A percentile compares a stretch with the other conserved stretches of the same genome.
phyloP scores from a whole-genome alignment of 1,139 yeast species.

The Sugiyamaella sp. region DNA sequence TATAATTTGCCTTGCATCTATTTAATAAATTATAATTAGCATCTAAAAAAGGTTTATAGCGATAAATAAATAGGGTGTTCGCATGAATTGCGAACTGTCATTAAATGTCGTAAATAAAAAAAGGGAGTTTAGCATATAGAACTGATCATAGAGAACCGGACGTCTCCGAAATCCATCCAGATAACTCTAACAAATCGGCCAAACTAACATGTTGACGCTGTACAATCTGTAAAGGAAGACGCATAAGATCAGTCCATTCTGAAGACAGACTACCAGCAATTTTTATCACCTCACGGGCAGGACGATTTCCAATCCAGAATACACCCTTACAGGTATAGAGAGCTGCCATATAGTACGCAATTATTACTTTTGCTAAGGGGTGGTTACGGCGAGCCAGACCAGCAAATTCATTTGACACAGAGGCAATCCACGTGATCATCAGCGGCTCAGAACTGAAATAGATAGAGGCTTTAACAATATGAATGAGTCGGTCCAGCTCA shows the following conservation, averaged over 20 bases:
- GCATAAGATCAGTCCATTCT: conserved; percentile 26
- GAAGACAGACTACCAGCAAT: conserved; percentile 23
- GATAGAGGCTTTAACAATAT: conserved; percentile 12
- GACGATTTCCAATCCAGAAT: conserved; percentile 32
- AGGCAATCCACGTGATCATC: conserved; percentile 28
- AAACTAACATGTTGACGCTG: conserved; percentile 4
- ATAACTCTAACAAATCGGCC: conserved; percentile 14
- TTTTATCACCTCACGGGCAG: conserved; percentile 23
- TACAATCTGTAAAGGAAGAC: conserved; percentile 25
- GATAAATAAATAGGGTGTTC: background rate
- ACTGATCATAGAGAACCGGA: background rate
- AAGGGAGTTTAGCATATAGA: conserved; percentile 7
- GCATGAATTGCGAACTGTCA: conserved; percentile 3
- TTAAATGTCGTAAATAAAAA: background rate
- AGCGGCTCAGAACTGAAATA: conserved; percentile 16
- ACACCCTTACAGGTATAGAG: conserved; percentile 24
- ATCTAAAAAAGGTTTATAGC: background rate
- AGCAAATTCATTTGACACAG: conserved; percentile 28
- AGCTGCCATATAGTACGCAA: conserved; percentile 29
- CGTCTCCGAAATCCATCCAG: conserved; percentile 8
- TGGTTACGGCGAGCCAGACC: conserved; percentile 27
- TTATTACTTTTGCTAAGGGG: conserved; percentile 29
- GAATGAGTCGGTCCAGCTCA: conserved; percentile 20
- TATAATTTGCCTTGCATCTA: conserved; percentile 1
- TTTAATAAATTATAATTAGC: background rate